Base-by-base conservation (phyloP, 2,329 filamentous ascomycete genomes). In the Neofusicoccum kwambonambiense region DNA sequence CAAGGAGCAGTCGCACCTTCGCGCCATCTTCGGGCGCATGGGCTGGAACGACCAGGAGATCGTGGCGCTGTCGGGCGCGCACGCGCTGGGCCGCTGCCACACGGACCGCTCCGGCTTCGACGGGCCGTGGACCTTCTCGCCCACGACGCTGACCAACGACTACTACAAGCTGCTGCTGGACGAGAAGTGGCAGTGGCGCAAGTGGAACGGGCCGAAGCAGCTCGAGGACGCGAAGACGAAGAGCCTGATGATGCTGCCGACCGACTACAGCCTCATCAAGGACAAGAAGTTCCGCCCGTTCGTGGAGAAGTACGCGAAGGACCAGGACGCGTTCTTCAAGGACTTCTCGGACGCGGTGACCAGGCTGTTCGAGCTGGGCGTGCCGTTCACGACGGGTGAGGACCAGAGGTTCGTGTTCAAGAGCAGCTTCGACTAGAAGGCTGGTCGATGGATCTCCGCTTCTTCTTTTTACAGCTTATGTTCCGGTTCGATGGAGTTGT, bases 41-140 rank as follows among this genome's bases (percentile, higher is more conserved):
- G 94, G 94, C 70, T 98, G 97, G 86, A 90, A 95, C 79, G 94
- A 99, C 81, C 91, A 91, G 74, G 93, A 97, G 81, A 98, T 98
- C 76, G 94, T 97, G 51, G 95, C 94, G 35, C 86, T 98, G 62
- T 84, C 85, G 89, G 97, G 86, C 82, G 89, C 61, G 87, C 95
- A 83, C 91, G 94, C 79, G 89, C 89, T 75, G 42, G 93, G 93
- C 68, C 91, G 93, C 70, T 96, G 91, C 83, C 95, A 98, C 84
- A 84, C 88, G 8, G 90, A 95, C 80, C 92, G 94, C 76, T 92
- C 89, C 68, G 94, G 94, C 68, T 98, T 87, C 79, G 86, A 90
- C 1, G 95, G 95, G 90, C 95, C 72, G 93, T 89, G 80, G 87
- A 91, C 19, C 86, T 98, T 63, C 85, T 97, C 64, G 73, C 96